These are phyloP conservation scores for Cladosporium sp. DNA, from an alignment of 2,329 filamentous ascomycete species.

Conservation along the genomic window DNA sequence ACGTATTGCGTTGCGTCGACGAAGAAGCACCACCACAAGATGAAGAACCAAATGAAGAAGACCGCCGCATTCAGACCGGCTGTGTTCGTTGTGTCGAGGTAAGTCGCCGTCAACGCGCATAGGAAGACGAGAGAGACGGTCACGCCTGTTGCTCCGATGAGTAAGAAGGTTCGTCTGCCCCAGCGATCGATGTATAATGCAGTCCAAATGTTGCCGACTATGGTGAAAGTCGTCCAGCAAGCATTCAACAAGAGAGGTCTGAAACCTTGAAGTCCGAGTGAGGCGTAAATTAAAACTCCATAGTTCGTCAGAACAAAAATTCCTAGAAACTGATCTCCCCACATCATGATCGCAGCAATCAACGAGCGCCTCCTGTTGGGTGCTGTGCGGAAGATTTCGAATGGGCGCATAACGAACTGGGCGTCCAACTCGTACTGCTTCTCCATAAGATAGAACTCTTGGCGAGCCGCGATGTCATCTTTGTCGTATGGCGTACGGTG, in stretches of 20 bases:
- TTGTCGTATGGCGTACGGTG: slow-evolving; percentile 40
- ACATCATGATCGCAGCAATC: slow-evolving; percentile 40
- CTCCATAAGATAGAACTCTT: slow-evolving; percentile 43
- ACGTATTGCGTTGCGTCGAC: slow-evolving; percentile 47
- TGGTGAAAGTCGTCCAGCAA: slow-evolving; percentile 40
- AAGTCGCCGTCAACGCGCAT: slow-evolving; percentile 34
- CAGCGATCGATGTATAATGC: slow-evolving; percentile 37
- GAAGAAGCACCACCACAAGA: slow-evolving; percentile 40
- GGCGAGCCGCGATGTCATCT: slow-evolving; percentile 34
- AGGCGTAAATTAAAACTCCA: slow-evolving; percentile 36
- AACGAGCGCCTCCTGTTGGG: slow-evolving; percentile 39
- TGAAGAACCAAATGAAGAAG: slow-evolving; percentile 40
- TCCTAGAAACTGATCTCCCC: slow-evolving; percentile 21
- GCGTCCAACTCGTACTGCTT: slow-evolving; percentile 42
- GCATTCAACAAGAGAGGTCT: slow-evolving; percentile 43
- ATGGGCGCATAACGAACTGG: slow-evolving; percentile 30
- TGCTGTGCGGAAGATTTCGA: slow-evolving; percentile 41
- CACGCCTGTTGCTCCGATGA: slow-evolving; percentile 40
- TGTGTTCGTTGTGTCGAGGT: slow-evolving; percentile 32
- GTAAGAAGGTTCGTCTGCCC: slow-evolving; percentile 40
- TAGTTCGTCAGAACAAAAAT: slow-evolving; percentile 35
- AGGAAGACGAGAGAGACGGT: slow-evolving; percentile 39
- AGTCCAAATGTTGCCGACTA: slow-evolving; percentile 39
- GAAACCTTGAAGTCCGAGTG: slow-evolving; percentile 34
- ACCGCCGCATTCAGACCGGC: slow-evolving; percentile 35